Evolutionary conservation across 2,329 filamentous ascomycete genomes (phyloP), one percentile per base, ranked within the genome.

Genomic region (Colletotrichum nymphaeae): DNA sequence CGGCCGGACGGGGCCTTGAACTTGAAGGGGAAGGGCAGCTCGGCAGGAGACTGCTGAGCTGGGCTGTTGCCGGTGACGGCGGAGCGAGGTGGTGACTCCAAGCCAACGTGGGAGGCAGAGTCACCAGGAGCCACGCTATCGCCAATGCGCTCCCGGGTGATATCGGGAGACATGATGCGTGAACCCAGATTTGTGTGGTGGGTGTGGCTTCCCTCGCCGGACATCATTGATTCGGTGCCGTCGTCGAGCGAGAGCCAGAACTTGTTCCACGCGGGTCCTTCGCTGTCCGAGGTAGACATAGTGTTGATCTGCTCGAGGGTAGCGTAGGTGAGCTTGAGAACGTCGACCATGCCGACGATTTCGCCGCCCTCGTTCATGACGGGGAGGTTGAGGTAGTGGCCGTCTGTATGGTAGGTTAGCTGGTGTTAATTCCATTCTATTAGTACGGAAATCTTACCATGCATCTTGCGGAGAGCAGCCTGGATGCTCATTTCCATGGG

Each of bases 401-500:
- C 97, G 86, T 99, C 96, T 97, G 80, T 63, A 76, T 53, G 59
- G 76, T 71, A 78, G n/a, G 59, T 77, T 63, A 77, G 76, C 74
- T 62, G 68, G 24, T 52, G 28, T 56, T 56, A 53, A 35, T 19
- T 19, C 46, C n/a, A 16, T 1, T 6, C 3, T 5, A 12, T 28
- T 22, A 1, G 19, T 11, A 19, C 7, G 24, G 30, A 63, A 5
- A 24, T 8, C 93, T 85, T 85, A 97, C 95, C 95, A 82, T 99
- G 97, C 97, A 99, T 99, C 89, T 99, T 99, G 79, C 97, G 93
- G 67, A 99, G 91, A 79, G 97, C 97, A 77, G 96, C 95, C 86
- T 99, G 97, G 80, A 99, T 98, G 83, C 93, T 98, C 97, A 99
- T 98, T 83, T 98, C 96, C 86, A 97, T 94, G 35, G 97, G 95